Conservation (phyloP, 441 rosid species). For the Gossypium lobatum region DNA sequence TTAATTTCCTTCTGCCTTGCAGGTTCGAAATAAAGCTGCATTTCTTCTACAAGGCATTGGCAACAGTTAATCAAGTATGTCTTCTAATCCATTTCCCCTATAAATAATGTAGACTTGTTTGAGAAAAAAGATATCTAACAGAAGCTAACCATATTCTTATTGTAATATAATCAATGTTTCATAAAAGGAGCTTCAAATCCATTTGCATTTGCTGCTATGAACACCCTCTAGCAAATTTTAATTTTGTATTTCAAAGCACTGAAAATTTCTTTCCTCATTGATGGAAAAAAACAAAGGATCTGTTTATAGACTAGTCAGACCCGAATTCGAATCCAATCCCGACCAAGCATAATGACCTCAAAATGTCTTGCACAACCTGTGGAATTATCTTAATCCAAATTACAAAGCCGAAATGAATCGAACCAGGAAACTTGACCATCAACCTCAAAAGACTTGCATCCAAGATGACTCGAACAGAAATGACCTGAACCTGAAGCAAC, state of each 20-base stretch:
- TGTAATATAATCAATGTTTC: not conserved
- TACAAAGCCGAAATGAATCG: too few relatives aligned
- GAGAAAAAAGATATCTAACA: not conserved
- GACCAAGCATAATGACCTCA: too few relatives aligned
- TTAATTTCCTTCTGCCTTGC: conserved; percentile 13
- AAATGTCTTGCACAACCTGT: too few relatives aligned
- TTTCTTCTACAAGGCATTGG: conserved; percentile 53
- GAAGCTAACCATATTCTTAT: not conserved
- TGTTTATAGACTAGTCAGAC: too few relatives aligned
- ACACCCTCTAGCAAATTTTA: not conserved
- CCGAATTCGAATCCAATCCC: too few relatives aligned
- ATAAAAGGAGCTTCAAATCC: not conserved
- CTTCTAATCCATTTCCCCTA: not conserved
- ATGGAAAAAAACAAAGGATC: not conserved
- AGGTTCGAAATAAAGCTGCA: conserved; percentile 86
- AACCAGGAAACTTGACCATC: too few relatives aligned
- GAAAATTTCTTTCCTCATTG: not conserved
- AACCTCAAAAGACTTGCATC: too few relatives aligned
- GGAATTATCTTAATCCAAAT: too few relatives aligned
- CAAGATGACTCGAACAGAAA: too few relatives aligned
- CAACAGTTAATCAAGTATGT: conserved; percentile 14
- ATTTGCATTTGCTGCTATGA: not conserved
- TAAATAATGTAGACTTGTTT: not conserved
- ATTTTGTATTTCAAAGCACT: not conserved
- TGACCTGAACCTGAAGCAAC: too few relatives aligned